These are phyloP conservation scores for Blastocystis sp. DNA, from an alignment of 352 stramenopile species.

Conservation along the genomic window DNA sequence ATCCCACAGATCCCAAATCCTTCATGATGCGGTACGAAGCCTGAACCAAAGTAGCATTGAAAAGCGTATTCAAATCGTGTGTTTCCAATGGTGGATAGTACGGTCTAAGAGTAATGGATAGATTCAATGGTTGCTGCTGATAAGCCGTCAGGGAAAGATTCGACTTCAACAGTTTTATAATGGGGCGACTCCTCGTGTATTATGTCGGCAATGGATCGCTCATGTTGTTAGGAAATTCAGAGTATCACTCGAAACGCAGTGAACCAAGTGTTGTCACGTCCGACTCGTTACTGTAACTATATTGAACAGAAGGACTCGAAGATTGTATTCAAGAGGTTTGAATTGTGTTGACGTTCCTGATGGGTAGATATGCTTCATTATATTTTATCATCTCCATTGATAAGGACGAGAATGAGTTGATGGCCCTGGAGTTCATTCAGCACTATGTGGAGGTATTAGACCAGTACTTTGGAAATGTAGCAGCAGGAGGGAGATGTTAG, in stretches of 20 bases:
- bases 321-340: conserved; percentile 85
- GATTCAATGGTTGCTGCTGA: conserved; percentile 76
- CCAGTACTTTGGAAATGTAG: conserved; percentile 85
- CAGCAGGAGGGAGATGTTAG: neutral
- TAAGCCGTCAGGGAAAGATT: conserved; percentile 80
- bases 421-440: conserved; percentile 91
- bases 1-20: too few relatives aligned
- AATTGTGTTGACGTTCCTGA: neutral
- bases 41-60: too few relatives aligned
- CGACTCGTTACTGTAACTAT: conserved; percentile 69
- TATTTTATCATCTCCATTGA: conserved; percentile 91
- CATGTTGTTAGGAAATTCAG: conserved; percentile 66
- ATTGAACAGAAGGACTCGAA: conserved; percentile 95
- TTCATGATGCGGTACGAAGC: too few relatives aligned
- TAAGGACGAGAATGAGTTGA: conserved; percentile 88
- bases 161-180: conserved; percentile 79
- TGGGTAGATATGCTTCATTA: conserved; percentile 78
- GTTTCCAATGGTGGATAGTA: conserved; percentile 39
- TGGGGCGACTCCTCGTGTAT: conserved; percentile 66
- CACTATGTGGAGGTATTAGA: conserved; percentile 93
- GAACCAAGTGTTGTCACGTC: conserved; percentile 69
- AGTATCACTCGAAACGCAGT: conserved; percentile 76
- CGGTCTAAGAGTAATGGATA: neutral
- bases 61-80: too few relatives aligned
- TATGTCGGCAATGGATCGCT: neutral